phyloP scores from a whole-genome alignment of 805 yeast species.

The Saturnispora quitensis region DNA sequence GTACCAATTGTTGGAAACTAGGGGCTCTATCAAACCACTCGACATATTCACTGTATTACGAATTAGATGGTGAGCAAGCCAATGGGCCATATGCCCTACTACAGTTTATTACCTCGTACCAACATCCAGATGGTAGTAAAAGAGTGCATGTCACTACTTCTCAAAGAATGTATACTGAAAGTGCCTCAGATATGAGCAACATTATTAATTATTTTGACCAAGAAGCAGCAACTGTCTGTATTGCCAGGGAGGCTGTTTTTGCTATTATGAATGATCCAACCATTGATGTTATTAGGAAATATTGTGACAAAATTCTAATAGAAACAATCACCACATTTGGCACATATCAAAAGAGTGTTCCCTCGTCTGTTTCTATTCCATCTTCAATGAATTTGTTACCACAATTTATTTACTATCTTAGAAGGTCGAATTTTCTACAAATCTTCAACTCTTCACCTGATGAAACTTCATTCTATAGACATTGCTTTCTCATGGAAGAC shows the following conservation, averaged over 20 bases:
- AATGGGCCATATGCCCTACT: conserved; percentile 20
- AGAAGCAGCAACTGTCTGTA: conserved; percentile 56
- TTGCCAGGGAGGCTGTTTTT: conserved; percentile 45
- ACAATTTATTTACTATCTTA: conserved; percentile 56
- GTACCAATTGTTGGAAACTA: conserved; percentile 51
- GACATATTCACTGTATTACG: conserved; percentile 51
- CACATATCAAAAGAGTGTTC: conserved; percentile 37
- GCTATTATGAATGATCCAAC: conserved; percentile 32
- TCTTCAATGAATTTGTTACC: conserved; percentile 47
- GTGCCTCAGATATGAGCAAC: conserved; percentile 21
- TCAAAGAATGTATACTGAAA: conserved; percentile 34
- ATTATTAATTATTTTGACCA: conserved; percentile 51
- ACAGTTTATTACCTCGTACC: conserved; percentile 54
- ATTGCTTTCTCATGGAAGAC: conserved; percentile 53
- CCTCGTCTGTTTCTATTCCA: conserved; percentile 42
- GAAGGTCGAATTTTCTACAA: conserved; percentile 57
- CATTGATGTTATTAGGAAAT: conserved; percentile 34
- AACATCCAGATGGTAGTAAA: conserved; percentile 49
- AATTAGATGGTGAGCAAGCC: conserved; percentile 26
- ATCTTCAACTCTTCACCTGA: conserved; percentile 66
- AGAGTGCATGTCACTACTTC: conserved; percentile 56
- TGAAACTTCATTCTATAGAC: conserved; percentile 59
- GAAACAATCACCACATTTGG: conserved; percentile 40
- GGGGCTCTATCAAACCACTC: conserved; percentile 49
- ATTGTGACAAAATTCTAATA: conserved; percentile 40